These are phyloP conservation scores for Saturnispora gosingensis DNA, from an alignment of 805 yeast species.

Conservation along the genomic window DNA sequence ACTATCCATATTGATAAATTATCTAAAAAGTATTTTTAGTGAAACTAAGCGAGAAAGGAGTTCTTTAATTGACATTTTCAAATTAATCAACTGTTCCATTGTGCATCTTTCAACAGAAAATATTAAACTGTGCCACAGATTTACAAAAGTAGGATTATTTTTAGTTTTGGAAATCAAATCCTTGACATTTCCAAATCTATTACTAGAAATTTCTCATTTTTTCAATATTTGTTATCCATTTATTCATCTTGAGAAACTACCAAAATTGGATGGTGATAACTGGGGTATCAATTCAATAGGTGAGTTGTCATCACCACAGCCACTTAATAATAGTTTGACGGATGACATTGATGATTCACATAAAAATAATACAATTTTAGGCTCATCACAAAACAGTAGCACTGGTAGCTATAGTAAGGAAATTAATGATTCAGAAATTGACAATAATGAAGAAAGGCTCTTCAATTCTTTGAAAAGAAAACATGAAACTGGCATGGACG, in stretches of 20 bases:
- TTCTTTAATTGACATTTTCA: conserved; percentile 26
- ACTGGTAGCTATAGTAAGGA: conserved; percentile 4
- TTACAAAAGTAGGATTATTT: conserved; percentile 33
- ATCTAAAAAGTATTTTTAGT: conserved; percentile 12
- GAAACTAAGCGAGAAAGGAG: conserved; percentile 20
- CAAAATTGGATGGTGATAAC: conserved; percentile 22
- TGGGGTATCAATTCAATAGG: conserved; percentile 14
- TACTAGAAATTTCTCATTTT: conserved; percentile 37
- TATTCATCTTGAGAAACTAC: conserved; percentile 23
- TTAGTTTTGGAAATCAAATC: conserved; percentile 29
- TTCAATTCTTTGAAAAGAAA: background rate
- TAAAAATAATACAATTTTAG: background rate
- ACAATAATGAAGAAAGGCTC: background rate
- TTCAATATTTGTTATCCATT: conserved; percentile 36
- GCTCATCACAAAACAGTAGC: conserved; percentile 5
- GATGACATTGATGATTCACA: conserved; percentile 5
- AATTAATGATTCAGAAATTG: conserved; percentile 5
- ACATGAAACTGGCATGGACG: too few relatives aligned
- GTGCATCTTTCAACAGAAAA: conserved; percentile 34
- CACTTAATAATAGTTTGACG: background rate
- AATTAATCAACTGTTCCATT: conserved; percentile 38
- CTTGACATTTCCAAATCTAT: conserved; percentile 34
- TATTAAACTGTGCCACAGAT: conserved; percentile 28
- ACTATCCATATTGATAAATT: conserved; percentile 11
- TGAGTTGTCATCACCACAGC: background rate